A percentile compares a stretch with the other conserved stretches of the same genome.
Evolutionary conservation across 164 flowering plant genomes (phyloP).

Genomic region (Buxus sempervirens): DNA sequence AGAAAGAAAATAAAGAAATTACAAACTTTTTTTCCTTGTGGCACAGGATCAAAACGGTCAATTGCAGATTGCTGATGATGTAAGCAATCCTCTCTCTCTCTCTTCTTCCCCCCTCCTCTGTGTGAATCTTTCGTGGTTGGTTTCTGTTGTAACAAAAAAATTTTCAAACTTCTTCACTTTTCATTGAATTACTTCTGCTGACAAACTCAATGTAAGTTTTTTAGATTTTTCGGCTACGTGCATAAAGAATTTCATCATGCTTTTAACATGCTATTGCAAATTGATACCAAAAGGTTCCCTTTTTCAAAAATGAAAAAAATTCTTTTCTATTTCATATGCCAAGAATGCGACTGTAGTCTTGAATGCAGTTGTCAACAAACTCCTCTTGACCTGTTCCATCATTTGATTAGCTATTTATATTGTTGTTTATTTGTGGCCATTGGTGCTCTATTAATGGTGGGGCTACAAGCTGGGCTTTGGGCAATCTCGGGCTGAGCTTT

Average conservation of each 20-base stretch:
- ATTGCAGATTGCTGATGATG: conserved; percentile 87
- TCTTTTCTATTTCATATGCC: too few species aligned
- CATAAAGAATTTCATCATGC: not conserved
- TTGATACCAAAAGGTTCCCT: not conserved
- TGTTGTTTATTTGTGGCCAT: not conserved
- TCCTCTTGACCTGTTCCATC: not conserved
- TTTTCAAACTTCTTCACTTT: not conserved
- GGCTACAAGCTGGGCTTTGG: too few species aligned
- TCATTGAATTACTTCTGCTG: not conserved
- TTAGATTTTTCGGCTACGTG: not conserved
- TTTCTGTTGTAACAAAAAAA: not conserved
- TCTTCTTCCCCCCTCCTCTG: too few species aligned
- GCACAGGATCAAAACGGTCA: conserved; percentile 69
- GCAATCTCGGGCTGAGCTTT: too few species aligned
- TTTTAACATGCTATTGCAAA: not conserved
- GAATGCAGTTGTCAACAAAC: not conserved
- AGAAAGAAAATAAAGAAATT: not conserved
- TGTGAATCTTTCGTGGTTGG: too few species aligned
- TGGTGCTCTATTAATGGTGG: not conserved
- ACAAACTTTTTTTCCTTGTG: conserved; percentile 14
- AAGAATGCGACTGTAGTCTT: not conserved
- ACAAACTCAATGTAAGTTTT: not conserved
- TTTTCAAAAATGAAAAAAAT: too few species aligned
- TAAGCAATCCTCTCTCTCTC: conserved; percentile 37
- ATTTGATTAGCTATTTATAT: too few species aligned